Conservation (phyloP, 2,329 filamentous ascomycete species). For the Colletotrichum musicola region DNA sequence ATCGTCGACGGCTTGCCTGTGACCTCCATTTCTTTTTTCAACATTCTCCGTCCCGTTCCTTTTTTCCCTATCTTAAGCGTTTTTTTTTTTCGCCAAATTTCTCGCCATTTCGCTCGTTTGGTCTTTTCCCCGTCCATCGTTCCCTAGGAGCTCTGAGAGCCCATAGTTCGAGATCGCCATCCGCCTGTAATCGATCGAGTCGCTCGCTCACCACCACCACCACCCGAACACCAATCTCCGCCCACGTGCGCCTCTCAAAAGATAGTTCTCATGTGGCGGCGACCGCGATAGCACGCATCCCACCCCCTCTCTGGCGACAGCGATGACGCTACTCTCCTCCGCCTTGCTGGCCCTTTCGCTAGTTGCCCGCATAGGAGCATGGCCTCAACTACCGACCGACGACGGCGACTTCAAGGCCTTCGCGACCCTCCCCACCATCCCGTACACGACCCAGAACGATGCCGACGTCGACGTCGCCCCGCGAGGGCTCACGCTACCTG, state of each 20-base stretch:
- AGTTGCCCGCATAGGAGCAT: slow-evolving; percentile 28
- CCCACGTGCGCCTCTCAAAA: slow-evolving; percentile 4
- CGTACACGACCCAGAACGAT: slow-evolving; percentile 23
- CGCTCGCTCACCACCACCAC: not conserved
- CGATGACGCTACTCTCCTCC: slow-evolving; percentile 31
- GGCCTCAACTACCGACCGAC: slow-evolving; percentile 39
- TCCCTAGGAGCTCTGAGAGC: slow-evolving; percentile 14
- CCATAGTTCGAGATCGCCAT: not conserved
- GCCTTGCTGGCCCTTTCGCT: slow-evolving; percentile 37
- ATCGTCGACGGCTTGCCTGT: slow-evolving; percentile 8
- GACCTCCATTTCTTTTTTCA: not conserved
- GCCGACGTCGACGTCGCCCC: slow-evolving; percentile 9
- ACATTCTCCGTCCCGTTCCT: not conserved
- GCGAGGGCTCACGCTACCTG: slow-evolving; percentile 28
- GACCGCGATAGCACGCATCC: slow-evolving; percentile 35
- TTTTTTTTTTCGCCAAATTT: not conserved
- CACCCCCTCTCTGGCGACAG: slow-evolving; percentile 20
- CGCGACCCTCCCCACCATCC: slow-evolving; percentile 37
- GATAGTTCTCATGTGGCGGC: slow-evolving; percentile 37
- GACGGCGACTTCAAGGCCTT: slow-evolving; percentile 25
- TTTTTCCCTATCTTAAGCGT: not conserved
- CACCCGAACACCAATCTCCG: not conserved
- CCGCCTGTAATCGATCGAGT: not conserved
- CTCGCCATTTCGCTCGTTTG: slow-evolving; percentile 8
- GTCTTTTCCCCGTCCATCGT: not conserved